Evolutionary conservation across 306 rosid genomes (phyloP).

Genomic region (Casuarina equisetifolia): DNA sequence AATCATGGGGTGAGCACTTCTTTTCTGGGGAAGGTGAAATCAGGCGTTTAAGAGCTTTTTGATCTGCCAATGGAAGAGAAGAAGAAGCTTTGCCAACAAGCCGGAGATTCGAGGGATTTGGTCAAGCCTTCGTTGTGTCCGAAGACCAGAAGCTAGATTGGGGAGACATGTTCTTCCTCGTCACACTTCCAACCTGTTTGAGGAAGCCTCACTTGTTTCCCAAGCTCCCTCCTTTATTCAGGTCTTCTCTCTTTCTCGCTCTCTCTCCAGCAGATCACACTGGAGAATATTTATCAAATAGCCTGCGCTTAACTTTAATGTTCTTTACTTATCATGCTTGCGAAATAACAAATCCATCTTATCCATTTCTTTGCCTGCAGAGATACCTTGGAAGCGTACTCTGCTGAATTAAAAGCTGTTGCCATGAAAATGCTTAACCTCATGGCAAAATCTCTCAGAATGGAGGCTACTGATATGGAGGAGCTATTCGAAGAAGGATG

Average conservation of each 20-base stretch:
- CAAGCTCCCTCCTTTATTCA: conserved; percentile 38
- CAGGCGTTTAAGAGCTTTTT: conserved; percentile 23
- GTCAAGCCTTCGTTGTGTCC: conserved; percentile 14
- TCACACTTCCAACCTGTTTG: conserved; percentile 25
- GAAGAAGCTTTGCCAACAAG: conserved; percentile 15
- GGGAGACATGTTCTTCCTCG: background rate
- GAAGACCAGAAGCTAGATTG: conserved; percentile 8
- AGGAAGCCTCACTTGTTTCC: conserved; percentile 52
- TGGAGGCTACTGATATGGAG: conserved; percentile 22
- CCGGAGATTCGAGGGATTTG: conserved; percentile 33
- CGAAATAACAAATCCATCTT: too few relatives aligned
- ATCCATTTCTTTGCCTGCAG: conserved; percentile 4
- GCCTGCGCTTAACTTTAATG: too few relatives aligned
- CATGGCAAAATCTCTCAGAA: conserved; percentile 23
- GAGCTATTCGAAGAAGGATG: conserved; percentile 30
- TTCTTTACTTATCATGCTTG: too few relatives aligned
- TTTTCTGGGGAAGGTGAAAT: conserved; percentile 27
- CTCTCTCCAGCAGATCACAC: too few relatives aligned
- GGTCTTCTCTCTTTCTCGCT: conserved; percentile 8
- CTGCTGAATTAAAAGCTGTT: conserved; percentile 14
- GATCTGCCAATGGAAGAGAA: conserved; percentile 26
- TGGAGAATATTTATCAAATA: too few relatives aligned
- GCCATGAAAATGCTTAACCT: conserved; percentile 18
- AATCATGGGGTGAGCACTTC: conserved; percentile 32
- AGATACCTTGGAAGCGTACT: conserved; percentile 29